Percentiles rank a stretch among this genome's conserved stretches.
phyloP scores from a whole-genome alignment of 179 eudicot genomes.

The Spergularia azorica region DNA sequence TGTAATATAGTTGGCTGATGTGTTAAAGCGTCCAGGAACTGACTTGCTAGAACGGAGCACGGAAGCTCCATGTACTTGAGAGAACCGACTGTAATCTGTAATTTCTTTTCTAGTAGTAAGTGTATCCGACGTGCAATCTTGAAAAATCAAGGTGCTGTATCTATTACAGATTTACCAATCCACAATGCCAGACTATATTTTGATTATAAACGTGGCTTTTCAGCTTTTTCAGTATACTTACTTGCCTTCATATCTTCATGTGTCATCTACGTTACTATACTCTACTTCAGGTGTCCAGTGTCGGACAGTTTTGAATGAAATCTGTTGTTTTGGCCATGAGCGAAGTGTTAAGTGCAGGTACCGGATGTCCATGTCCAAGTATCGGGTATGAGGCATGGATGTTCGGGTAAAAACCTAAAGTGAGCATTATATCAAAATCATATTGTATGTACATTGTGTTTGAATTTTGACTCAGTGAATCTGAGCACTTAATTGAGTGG shows the following conservation, averaged over 20 bases:
- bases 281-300: too few species aligned
- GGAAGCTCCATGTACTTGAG: neutral
- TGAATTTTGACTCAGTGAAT: neutral
- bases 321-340: too few species aligned
- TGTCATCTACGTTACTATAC: neutral
- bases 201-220: neutral
- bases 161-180: too few species aligned
- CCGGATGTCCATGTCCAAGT: too few species aligned
- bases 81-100: constrained; percentile 1
- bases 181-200: neutral
- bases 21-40: neutral
- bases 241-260: neutral
- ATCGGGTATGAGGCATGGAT: too few species aligned
- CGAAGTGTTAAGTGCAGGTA: too few species aligned
- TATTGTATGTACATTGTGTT: neutral
- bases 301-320: too few species aligned
- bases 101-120: neutral
- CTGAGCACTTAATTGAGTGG: neutral
- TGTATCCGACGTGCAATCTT: neutral
- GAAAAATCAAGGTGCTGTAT: neutral
- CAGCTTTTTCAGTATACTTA: neutral
- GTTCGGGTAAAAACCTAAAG: too few species aligned
- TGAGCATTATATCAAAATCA: too few species aligned
- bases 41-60: neutral
- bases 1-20: constrained; percentile 15